phyloP scores from a whole-genome alignment of 2,329 filamentous ascomycete species.

The Claviceps maximensis region DNA sequence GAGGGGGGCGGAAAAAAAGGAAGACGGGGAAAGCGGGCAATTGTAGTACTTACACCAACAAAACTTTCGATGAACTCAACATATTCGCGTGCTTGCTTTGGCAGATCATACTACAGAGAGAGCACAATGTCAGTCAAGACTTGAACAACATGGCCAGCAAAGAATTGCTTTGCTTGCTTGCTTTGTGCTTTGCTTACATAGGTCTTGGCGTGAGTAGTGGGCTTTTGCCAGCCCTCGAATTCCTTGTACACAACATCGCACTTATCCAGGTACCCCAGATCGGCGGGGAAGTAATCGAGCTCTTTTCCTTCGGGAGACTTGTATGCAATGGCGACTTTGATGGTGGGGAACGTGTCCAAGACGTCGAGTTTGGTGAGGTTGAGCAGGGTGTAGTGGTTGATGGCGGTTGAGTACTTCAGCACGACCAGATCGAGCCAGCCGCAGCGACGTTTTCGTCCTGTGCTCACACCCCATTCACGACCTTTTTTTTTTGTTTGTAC shows the following conservation, averaged over 20 bases:
- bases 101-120: constrained; percentile 36
- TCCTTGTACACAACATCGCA: constrained; percentile 56
- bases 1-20: constrained; percentile 19
- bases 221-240: constrained; percentile 54
- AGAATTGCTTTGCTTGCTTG: no score
- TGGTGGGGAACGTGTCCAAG: constrained; percentile 6
- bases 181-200: constrained; percentile 24
- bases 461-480: constrained; percentile 9
- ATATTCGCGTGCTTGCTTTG: constrained; percentile 50
- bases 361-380: constrained; percentile 28
- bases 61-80: constrained; percentile 40
- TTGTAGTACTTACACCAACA: background rate
- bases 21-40: background rate
- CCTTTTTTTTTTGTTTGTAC: background rate
- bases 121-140: background rate
- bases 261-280: constrained; percentile 42
- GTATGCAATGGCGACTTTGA: background rate
- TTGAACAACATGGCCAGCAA: background rate
- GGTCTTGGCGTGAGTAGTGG: constrained; percentile 45
- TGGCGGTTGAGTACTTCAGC: constrained; percentile 45
- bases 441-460: constrained; percentile 9
- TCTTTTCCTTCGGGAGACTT: constrained; percentile 7
- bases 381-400: constrained; percentile 54
- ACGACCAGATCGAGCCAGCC: constrained; percentile 44
- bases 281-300: constrained; percentile 45